Evolutionary conservation across 2,329 filamentous ascomycete species (phyloP).

Genomic region (Drechslerella coelobrocha): DNA sequence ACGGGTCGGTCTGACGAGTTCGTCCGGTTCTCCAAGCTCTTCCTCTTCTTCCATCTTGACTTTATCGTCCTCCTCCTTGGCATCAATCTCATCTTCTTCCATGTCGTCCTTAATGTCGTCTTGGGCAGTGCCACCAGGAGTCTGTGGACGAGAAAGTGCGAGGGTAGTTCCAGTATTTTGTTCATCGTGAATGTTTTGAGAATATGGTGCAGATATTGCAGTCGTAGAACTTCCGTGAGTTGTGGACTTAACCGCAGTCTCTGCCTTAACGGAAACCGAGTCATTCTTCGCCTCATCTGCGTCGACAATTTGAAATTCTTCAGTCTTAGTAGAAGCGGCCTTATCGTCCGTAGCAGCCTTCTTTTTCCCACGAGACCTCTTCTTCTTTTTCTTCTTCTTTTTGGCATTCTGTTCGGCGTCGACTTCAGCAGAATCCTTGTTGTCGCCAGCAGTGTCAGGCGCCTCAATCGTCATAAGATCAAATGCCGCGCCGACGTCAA

Average conservation of each 20-base stretch:
- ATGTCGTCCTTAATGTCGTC: conserved; percentile 14
- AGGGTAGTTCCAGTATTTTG: conserved; percentile 18
- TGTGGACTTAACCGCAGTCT: conserved; percentile 13
- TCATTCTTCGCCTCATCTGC: conserved; percentile 24
- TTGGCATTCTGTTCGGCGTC: conserved; percentile 6
- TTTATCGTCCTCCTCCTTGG: neutral
- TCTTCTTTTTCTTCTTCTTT: conserved; percentile 31
- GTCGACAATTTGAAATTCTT: conserved; percentile 35
- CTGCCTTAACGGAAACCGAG: conserved; percentile 4
- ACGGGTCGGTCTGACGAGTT: conserved; percentile 27
- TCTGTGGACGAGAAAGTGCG: conserved; percentile 13
- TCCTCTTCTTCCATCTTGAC: conserved; percentile 26
- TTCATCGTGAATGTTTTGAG: conserved; percentile 13
- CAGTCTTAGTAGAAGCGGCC: conserved; percentile 17
- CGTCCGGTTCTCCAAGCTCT: conserved; percentile 26
- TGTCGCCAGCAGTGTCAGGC: conserved; percentile 21
- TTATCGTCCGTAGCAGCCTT: conserved; percentile 18
- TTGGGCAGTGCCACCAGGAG: conserved; percentile 10
- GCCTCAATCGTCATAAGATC: conserved; percentile 44
- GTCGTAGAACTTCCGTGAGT: conserved; percentile 42
- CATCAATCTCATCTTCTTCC: conserved; percentile 15
- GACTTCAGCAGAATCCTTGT: neutral
- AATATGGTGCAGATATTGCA: conserved; percentile 18
- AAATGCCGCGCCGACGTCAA: conserved; percentile 23
- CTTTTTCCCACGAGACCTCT: conserved; percentile 28